These are phyloP conservation scores for Brassica hybrid DNA, from an alignment of 441 rosid genomes.

Conservation along the genomic window DNA sequence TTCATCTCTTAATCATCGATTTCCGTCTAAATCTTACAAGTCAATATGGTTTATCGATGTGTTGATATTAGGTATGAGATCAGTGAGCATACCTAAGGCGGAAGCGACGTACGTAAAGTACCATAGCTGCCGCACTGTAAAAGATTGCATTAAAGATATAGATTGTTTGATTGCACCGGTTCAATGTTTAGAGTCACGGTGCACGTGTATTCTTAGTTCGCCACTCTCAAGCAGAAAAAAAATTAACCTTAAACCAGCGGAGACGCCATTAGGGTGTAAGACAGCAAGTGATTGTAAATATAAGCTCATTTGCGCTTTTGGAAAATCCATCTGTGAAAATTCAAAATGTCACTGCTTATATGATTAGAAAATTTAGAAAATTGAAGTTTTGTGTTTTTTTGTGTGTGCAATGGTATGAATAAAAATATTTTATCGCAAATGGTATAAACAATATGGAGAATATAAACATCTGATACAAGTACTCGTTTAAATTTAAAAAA, in stretches of 20 bases:
- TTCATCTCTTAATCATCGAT: background rate
- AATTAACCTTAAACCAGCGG: conserved; percentile 7
- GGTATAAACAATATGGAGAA: too few species aligned
- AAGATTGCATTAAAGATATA: background rate
- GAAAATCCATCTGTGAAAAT: conserved; percentile 19
- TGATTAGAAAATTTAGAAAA: background rate
- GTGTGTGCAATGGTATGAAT: too few species aligned
- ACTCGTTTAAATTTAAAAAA: too few species aligned
- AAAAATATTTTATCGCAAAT: too few species aligned
- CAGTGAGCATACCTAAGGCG: too few species aligned
- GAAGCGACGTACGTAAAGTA: too few species aligned
- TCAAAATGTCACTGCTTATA: conserved; percentile 19
- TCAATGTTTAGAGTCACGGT: background rate
- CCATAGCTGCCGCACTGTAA: too few species aligned
- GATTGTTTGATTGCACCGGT: background rate
- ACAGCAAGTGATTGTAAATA: conserved; percentile 11
- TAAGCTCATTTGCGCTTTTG: conserved; percentile 27
- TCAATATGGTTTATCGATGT: background rate
- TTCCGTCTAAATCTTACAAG: background rate
- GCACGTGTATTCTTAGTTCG: background rate
- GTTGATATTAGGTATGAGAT: too few species aligned
- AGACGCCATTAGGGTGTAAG: background rate
- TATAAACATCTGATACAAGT: background rate
- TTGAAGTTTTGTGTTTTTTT: background rate
- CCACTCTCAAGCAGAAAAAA: conserved; percentile 11